A percentile compares a stretch with the other conserved stretches of the same genome.
phyloP scores from a whole-genome alignment of 1,284 basidiomycete species.

The Schizophyllum commune region DNA sequence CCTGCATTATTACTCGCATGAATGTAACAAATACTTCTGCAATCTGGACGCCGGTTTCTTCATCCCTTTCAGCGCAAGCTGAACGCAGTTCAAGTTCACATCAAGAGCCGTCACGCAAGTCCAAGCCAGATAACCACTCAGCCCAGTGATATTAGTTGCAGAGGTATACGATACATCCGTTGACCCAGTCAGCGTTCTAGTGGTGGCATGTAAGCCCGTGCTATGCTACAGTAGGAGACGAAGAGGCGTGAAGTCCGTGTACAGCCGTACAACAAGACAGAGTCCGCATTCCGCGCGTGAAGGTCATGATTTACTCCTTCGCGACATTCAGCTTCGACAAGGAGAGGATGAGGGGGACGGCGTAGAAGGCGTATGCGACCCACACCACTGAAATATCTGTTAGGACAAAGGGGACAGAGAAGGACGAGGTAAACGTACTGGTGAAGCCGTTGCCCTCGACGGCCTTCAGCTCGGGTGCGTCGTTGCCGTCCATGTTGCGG shows the following conservation, averaged over 20 bases:
- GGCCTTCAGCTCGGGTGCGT: slow-evolving; percentile 55
- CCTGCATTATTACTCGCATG: not conserved
- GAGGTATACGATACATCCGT: not conserved
- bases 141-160: not conserved
- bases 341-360: slow-evolving; percentile 60
- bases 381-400: slow-evolving; percentile 50
- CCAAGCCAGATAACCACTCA: not conserved
- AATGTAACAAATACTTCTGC: not conserved
- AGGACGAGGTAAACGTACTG: slow-evolving; percentile 38
- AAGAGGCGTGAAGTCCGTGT: not conserved
- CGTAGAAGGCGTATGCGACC: slow-evolving; percentile 69
- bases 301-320: not conserved
- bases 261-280: not conserved
- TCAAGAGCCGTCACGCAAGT: not conserved
- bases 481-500: slow-evolving; percentile 32
- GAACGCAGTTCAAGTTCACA: too few relatives aligned
- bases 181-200: not conserved
- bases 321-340: slow-evolving; percentile 61
- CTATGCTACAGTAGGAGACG: not conserved
- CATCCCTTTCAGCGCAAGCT: not conserved
- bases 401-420: not conserved
- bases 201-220: not conserved
- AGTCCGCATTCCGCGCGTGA: not conserved
- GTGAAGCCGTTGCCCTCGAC: slow-evolving; percentile 65
- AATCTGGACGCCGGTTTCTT: not conserved